These are phyloP conservation scores for Bertia moriformis DNA, from an alignment of 2,329 filamentous ascomycete species.

Conservation along the genomic window DNA sequence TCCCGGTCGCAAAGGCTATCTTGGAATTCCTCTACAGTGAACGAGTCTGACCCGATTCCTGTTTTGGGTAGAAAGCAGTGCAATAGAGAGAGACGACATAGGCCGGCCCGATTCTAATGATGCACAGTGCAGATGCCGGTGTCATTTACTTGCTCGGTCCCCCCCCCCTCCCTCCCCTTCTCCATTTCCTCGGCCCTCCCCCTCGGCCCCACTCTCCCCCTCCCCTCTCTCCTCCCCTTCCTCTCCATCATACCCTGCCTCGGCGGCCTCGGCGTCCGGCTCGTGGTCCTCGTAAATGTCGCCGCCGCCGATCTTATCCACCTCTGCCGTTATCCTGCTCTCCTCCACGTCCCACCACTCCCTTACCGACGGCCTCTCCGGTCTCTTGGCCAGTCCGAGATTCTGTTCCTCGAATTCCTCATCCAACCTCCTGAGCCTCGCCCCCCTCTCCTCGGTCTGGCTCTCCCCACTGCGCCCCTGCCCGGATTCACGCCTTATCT, in stretches of 20 bases:
- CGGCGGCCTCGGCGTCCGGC: no score
- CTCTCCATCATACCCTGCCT: conserved; percentile 8
- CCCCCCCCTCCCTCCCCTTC: no score
- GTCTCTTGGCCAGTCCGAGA: conserved; percentile 9
- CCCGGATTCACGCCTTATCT: conserved; percentile 16
- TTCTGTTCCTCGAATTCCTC: conserved; percentile 24
- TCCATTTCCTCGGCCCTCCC: no score
- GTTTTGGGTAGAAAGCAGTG: no score
- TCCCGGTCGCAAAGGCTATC: background rate
- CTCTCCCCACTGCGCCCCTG: conserved; percentile 35
- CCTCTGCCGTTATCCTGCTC: conserved; percentile 3
- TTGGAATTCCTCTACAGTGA: background rate
- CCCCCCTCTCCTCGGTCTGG: conserved; percentile 30
- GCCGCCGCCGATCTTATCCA: conserved; percentile 1
- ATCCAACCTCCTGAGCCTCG: conserved; percentile 29
- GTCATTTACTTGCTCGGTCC: no score
- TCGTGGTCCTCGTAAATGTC: conserved; percentile 2
- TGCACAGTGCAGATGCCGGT: no score
- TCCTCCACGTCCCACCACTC: conserved; percentile 23
- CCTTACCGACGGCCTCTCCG: conserved; percentile 3
- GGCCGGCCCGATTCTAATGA: no score
- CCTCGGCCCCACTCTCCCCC: conserved; percentile 5
- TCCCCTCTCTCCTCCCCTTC: conserved; percentile 4
- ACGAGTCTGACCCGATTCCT: no score
- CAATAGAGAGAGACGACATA: no score